Evolutionary conservation across 257 asterid species (phyloP).

Genomic region (Nicotiana undulata): DNA sequence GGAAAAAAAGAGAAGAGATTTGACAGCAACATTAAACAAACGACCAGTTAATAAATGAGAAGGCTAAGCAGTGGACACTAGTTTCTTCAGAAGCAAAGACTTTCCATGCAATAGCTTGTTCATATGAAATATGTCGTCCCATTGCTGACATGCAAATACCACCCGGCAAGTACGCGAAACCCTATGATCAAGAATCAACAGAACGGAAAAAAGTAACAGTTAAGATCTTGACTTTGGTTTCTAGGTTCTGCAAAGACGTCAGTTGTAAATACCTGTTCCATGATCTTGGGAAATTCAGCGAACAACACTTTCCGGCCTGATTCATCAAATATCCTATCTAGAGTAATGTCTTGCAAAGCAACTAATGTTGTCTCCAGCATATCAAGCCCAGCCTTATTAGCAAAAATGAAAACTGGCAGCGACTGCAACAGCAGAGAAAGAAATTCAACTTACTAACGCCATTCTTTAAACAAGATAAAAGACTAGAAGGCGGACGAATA

Average conservation of each 20-base stretch:
- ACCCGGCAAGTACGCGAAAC: conserved; percentile 69
- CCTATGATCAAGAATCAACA: conserved; percentile 30
- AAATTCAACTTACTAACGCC: not conserved
- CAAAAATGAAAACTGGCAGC: conserved; percentile 71
- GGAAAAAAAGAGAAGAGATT: not conserved
- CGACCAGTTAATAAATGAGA: conserved; percentile 93
- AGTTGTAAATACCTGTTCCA: conserved; percentile 66
- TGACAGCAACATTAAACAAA: conserved; percentile 39
- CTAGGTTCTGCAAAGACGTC: not conserved
- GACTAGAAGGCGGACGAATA: not conserved
- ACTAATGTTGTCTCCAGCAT: conserved; percentile 94
- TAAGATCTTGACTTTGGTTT: not conserved
- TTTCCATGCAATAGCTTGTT: conserved; percentile 92
- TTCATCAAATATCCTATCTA: conserved; percentile 85
- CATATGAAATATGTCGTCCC: conserved; percentile 94
- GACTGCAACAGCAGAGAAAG: conserved; percentile 40
- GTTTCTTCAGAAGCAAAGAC: conserved; percentile 68
- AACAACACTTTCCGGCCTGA: conserved; percentile 64
- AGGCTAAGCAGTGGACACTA: conserved; percentile 74
- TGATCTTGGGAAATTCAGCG: conserved; percentile 73
- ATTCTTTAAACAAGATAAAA: not conserved
- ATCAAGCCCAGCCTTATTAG: conserved; percentile 92
- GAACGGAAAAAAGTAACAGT: not conserved
- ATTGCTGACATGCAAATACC: conserved; percentile 90
- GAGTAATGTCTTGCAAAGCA: conserved; percentile 75